A percentile compares a stretch with the other conserved stretches of the same genome.
Evolutionary conservation across 1,284 basidiomycete species (phyloP).

Genomic region (Puccinia triticina): DNA sequence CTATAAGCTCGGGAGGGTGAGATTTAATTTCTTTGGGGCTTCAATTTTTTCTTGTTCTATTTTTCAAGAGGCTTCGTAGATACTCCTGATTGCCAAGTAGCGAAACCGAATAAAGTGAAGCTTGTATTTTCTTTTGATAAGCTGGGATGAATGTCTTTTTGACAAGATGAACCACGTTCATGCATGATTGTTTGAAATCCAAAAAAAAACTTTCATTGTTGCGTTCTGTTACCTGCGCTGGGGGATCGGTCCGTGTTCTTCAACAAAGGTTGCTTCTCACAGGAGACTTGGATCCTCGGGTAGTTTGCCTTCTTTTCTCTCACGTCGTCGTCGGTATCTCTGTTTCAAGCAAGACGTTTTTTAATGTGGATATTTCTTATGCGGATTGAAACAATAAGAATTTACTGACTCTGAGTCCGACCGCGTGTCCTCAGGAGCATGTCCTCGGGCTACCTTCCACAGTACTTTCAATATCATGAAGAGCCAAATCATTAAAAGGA

Average conservation of each 20-base stretch:
- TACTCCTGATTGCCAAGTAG: no score
- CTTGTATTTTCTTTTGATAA: no score
- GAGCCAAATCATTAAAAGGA: constrained; percentile 43
- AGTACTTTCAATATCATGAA: constrained; percentile 39
- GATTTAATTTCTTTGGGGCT: no score
- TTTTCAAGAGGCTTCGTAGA: no score
- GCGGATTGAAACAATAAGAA: not conserved
- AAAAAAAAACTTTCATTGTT: not conserved
- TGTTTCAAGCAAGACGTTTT: not conserved
- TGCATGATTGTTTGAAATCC: not conserved
- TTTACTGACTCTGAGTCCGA: constrained; percentile 41
- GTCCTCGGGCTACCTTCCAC: constrained; percentile 34
- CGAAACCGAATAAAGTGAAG: no score
- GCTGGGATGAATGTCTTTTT: no score
- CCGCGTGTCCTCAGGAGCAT: constrained; percentile 28
- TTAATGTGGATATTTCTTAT: not conserved
- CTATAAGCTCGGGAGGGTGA: no score
- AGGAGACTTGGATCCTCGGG: not conserved
- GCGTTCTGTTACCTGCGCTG: not conserved
- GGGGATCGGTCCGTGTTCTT: not conserved
- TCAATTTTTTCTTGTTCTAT: no score
- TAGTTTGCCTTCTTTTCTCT: not conserved
- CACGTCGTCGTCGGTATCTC: not conserved
- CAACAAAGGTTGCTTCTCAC: constrained; percentile 4
- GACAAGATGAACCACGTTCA: not conserved